Percentiles rank a stretch among this genome's conserved stretches.
These are phyloP conservation scores for Hypoxylon sp. DNA, from an alignment of 2,329 filamentous ascomycete genomes.

Conservation along the genomic window DNA sequence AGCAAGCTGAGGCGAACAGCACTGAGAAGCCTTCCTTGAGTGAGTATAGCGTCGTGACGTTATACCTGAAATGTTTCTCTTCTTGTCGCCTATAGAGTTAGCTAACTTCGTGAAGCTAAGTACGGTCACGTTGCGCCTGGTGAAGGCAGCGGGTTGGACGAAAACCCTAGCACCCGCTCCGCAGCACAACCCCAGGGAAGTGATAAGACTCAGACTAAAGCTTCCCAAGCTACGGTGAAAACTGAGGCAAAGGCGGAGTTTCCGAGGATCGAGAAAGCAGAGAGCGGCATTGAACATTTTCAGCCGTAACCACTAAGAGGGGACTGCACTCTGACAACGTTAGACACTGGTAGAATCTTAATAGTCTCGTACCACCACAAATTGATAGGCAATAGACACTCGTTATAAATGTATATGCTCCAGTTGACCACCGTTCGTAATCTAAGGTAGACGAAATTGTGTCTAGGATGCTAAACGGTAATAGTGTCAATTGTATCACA, in stretches of 20 bases:
- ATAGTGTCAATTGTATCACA: conserved; percentile 49
- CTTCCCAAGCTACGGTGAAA: not conserved
- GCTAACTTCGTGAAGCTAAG: conserved; percentile 24
- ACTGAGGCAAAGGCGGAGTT: conserved; percentile 13
- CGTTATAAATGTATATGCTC: not conserved
- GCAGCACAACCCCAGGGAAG: conserved; percentile 12
- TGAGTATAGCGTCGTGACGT: conserved; percentile 9
- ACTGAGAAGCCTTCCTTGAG: conserved; percentile 22
- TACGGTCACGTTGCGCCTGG: conserved; percentile 13
- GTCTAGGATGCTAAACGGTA: conserved; percentile 22
- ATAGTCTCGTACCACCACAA: not conserved
- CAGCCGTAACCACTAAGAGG: conserved; percentile 7
- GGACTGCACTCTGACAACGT: too few species aligned
- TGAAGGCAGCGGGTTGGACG: conserved; percentile 23
- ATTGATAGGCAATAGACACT: not conserved
- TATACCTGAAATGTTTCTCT: not conserved
- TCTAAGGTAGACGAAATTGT: conserved; percentile 3
- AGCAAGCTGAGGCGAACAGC: conserved; percentile 18
- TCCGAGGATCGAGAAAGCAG: conserved; percentile 11
- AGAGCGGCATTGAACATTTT: conserved; percentile 22
- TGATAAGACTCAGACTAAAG: conserved; percentile 9
- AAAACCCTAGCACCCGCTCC: conserved; percentile 12
- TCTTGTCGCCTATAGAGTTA: not conserved
- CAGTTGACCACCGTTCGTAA: not conserved
- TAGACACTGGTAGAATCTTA: not conserved